phyloP scores from a whole-genome alignment of 306 rosid species.

The Sicyos edulis region DNA sequence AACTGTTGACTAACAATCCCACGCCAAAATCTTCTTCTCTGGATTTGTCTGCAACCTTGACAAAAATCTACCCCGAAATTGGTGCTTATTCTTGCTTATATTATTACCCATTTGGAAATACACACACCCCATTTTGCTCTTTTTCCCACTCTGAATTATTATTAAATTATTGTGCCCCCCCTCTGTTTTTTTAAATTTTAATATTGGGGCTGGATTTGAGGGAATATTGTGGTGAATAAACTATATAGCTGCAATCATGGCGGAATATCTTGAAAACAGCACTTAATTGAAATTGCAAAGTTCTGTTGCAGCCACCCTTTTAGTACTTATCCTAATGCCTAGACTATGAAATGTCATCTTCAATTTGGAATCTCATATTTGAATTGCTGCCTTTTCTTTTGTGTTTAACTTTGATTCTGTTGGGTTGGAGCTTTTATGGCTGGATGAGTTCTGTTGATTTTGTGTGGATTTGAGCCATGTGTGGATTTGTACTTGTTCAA shows the following conservation, averaged over 20 bases:
- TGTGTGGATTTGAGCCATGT: too few relatives aligned
- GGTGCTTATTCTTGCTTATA: slow-evolving; percentile 56
- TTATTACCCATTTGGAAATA: slow-evolving; percentile 33
- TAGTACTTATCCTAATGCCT: slow-evolving; percentile 40
- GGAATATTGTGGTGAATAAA: slow-evolving; percentile 41
- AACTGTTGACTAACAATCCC: slow-evolving; percentile 39
- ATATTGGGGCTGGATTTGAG: slow-evolving; percentile 5
- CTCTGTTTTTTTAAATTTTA: slow-evolving; percentile 11
- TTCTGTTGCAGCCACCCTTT: slow-evolving; percentile 37
- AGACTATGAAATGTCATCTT: slow-evolving; percentile 57
- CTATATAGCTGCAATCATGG: slow-evolving; percentile 40
- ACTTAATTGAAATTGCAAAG: slow-evolving; percentile 32
- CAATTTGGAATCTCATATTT: slow-evolving; percentile 4
- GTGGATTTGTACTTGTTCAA: too few relatives aligned
- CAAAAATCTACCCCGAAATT: slow-evolving; percentile 46
- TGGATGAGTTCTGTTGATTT: too few relatives aligned
- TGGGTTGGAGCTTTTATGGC: too few relatives aligned
- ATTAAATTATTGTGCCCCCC: slow-evolving; percentile 19
- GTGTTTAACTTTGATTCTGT: too few relatives aligned
- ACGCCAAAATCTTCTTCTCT: slow-evolving; percentile 69
- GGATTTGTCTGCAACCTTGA: slow-evolving; percentile 50
- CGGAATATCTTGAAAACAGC: slow-evolving; percentile 60
- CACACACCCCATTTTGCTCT: background rate
- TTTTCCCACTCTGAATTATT: slow-evolving; percentile 23
- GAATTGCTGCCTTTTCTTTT: background rate